These are phyloP conservation scores for Capsicum chinense DNA, from an alignment of 257 asterid species.

Conservation along the genomic window DNA sequence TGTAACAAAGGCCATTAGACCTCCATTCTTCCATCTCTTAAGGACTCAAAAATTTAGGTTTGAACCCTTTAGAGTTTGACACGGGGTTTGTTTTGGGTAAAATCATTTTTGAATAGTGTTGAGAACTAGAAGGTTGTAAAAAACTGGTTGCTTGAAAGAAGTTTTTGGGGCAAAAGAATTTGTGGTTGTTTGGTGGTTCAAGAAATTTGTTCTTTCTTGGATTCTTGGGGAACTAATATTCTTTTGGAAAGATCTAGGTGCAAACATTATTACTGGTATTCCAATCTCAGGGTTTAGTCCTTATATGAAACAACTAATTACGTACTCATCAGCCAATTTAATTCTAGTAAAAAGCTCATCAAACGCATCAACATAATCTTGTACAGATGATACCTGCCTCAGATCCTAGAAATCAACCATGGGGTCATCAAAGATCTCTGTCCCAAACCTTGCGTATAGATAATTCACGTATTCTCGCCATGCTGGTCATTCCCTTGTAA, in stretches of 20 bases:
- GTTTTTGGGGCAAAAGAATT: not conserved
- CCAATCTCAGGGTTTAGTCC: not conserved
- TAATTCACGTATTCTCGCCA: too few relatives aligned
- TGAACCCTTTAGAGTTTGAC: not conserved
- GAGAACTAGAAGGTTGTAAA: not conserved
- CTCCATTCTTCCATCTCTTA: too few relatives aligned
- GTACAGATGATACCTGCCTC: not conserved
- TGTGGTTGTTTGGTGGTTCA: not conserved
- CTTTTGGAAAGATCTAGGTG: not conserved
- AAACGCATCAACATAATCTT: conserved; percentile 3
- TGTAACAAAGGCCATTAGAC: too few relatives aligned
- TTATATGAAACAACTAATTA: not conserved
- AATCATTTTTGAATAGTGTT: not conserved
- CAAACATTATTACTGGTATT: not conserved
- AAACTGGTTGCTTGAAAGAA: not conserved
- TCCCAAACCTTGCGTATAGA: too few relatives aligned
- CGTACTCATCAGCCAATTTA: not conserved
- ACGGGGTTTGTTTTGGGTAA: not conserved
- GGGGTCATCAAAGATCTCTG: too few relatives aligned
- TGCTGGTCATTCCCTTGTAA: too few relatives aligned
- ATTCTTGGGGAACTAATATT: not conserved
- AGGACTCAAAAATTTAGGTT: not conserved
- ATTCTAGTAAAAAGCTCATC: not conserved
- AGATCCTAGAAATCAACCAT: not conserved
- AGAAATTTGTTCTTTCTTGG: not conserved